Conservation (phyloP, 2,329 filamentous ascomycete genomes). For the Aspergillus terreus region DNA sequence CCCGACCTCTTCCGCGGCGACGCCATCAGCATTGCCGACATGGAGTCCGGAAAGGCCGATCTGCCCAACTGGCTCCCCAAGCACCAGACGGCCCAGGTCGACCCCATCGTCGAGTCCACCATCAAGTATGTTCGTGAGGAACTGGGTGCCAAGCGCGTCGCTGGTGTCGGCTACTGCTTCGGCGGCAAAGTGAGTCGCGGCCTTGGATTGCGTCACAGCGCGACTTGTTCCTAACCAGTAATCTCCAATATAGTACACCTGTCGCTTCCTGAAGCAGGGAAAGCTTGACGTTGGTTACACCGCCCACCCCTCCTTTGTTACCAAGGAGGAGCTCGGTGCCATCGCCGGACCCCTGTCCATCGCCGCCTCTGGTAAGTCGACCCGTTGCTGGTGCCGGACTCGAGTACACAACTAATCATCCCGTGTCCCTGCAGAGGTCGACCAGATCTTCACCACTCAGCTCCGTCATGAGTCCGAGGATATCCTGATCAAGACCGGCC, state of each 20-base stretch:
- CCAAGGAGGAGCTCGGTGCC: conserved; percentile 60
- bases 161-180: conserved; percentile 70
- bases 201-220: too few species aligned
- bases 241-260: conserved; percentile 54
- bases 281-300: conserved; percentile 66
- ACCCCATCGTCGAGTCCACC: conserved; percentile 50
- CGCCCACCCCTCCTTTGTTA: conserved; percentile 75
- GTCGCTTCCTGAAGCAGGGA: conserved; percentile 62
- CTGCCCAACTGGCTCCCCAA: conserved; percentile 48
- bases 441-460: conserved; percentile 62
- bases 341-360: conserved; percentile 68
- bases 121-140: conserved; percentile 57
- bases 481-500: conserved; percentile 55
- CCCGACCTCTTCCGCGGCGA: conserved; percentile 70
- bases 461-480: conserved; percentile 63
- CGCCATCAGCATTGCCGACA: conserved; percentile 52
- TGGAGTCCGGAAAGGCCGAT: conserved; percentile 45
- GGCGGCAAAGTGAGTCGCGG: conserved; percentile 58
- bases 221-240: conserved; percentile 5
- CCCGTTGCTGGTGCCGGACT: background rate
- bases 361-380: conserved; percentile 48
- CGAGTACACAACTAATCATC: conserved; percentile 4
- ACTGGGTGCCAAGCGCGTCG: conserved; percentile 57
- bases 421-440: conserved; percentile 48
- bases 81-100: conserved; percentile 49